Evolutionary conservation across 331 rosid species (phyloP).

Genomic region (Rhamnella rubrinervis): DNA sequence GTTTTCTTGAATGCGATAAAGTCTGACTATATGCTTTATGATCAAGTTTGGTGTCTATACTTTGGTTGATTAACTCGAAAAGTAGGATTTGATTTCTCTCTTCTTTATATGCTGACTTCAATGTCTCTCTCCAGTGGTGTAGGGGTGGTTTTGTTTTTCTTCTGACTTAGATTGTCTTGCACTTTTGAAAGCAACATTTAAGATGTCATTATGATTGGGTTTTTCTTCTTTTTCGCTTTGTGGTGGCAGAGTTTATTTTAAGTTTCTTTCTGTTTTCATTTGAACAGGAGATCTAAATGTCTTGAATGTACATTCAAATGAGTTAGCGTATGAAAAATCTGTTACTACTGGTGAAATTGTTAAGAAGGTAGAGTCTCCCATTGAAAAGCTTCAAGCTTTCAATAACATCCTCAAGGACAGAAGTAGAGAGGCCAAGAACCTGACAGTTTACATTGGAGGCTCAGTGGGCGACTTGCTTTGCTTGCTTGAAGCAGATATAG

Average conservation of each 20-base stretch:
- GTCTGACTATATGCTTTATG: no score
- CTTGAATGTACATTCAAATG: conserved; percentile 25
- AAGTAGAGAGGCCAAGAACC: conserved; percentile 2
- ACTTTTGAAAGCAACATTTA: no score
- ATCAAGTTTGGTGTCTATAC: no score
- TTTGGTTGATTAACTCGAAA: no score
- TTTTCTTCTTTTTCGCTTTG: no score
- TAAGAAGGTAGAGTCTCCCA: conserved; percentile 27
- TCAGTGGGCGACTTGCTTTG: conserved; percentile 34
- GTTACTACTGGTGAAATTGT: conserved; percentile 23
- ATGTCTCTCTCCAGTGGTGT: no score
- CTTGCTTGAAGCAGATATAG: conserved; percentile 33
- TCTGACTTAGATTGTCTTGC: no score
- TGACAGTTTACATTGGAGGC: conserved; percentile 30
- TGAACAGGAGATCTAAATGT: conserved; percentile 12
- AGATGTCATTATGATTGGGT: no score
- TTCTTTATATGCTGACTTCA: no score
- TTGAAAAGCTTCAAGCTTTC: conserved; percentile 18
- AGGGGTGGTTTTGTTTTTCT: no score
- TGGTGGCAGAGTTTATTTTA: not conserved
- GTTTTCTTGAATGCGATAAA: no score
- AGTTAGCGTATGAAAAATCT: conserved; percentile 14
- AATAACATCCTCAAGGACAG: conserved; percentile 10
- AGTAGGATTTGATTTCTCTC: no score
- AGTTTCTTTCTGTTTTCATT: not conserved